These are phyloP conservation scores for Rhododendron simsii DNA, from an alignment of 148 eudicot genomes.

Conservation along the genomic window DNA sequence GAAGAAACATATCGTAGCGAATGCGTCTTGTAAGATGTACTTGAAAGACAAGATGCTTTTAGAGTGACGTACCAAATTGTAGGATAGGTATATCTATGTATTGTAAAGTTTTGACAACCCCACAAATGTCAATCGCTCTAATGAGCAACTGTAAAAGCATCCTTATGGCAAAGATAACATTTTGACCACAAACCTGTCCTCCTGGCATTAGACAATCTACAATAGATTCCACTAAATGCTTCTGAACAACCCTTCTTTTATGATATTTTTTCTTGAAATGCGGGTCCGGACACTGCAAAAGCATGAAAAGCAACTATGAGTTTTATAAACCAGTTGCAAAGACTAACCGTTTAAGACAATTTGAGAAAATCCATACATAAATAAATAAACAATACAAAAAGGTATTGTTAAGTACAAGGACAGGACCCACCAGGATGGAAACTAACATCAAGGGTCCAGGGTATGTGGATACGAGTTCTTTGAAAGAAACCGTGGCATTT, in stretches of 20 bases:
- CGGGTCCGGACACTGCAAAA: constrained; percentile 92
- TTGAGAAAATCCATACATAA: neutral
- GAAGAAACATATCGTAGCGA: too few relatives aligned
- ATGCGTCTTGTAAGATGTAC: too few relatives aligned
- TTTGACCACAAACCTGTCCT: constrained; percentile 63
- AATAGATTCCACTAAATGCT: constrained; percentile 75
- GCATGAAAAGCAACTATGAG: neutral
- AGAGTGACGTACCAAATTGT: neutral
- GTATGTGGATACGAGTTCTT: constrained; percentile 67
- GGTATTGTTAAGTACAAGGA: neutral
- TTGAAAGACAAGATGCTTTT: neutral
- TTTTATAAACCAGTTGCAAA: neutral
- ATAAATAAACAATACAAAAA: neutral
- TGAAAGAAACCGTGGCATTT: constrained; percentile 83
- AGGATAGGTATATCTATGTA: neutral
- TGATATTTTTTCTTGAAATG: constrained; percentile 83
- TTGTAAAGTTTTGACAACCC: neutral
- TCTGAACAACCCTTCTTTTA: constrained; percentile 89
- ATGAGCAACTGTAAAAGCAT: neutral
- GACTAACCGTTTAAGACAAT: neutral
- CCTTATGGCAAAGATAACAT: neutral
- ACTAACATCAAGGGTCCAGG: constrained; percentile 86
- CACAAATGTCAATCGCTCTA: neutral
- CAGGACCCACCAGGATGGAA: constrained; percentile 75
- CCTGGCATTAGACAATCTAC: constrained; percentile 42